These are phyloP conservation scores for Trifolium repens DNA, from an alignment of 306 rosid genomes.

Conservation along the genomic window DNA sequence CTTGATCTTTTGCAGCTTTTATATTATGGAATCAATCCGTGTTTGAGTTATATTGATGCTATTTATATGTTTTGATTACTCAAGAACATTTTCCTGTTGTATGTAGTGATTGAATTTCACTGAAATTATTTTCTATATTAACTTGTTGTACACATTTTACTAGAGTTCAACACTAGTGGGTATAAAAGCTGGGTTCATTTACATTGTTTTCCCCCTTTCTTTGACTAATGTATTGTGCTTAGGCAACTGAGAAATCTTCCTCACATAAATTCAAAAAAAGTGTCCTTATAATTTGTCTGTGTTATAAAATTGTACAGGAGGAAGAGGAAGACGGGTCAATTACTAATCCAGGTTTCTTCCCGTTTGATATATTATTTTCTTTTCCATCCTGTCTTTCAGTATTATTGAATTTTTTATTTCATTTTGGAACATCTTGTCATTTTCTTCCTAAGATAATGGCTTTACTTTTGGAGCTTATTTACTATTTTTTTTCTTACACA, in stretches of 20 bases:
- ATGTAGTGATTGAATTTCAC: background rate
- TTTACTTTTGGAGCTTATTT: constrained; percentile 38
- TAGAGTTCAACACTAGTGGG: constrained; percentile 8
- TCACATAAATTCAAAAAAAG: constrained; percentile 6
- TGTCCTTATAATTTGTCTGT: constrained; percentile 34
- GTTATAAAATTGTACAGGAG: constrained; percentile 63
- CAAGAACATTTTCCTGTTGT: constrained; percentile 1
- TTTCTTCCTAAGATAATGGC: constrained; percentile 32
- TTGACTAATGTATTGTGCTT: constrained; percentile 16
- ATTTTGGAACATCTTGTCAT: constrained; percentile 33
- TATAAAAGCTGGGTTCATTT: constrained; percentile 36
- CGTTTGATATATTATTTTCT: constrained; percentile 15
- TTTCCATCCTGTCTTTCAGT: constrained; percentile 12
- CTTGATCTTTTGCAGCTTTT: constrained; percentile 31
- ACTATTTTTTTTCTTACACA: background rate
- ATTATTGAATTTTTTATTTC: background rate
- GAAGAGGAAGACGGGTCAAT: constrained; percentile 72
- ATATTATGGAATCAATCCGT: constrained; percentile 8
- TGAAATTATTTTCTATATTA: constrained; percentile 13
- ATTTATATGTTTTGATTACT: constrained; percentile 22
- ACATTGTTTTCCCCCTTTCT: background rate
- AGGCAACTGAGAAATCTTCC: constrained; percentile 26
- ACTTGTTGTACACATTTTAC: constrained; percentile 11
- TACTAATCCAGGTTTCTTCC: constrained; percentile 71
- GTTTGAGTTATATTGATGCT: constrained; percentile 19